These are phyloP conservation scores for Buxus sempervirens DNA, from an alignment of 164 flowering plant genomes.

Conservation along the genomic window DNA sequence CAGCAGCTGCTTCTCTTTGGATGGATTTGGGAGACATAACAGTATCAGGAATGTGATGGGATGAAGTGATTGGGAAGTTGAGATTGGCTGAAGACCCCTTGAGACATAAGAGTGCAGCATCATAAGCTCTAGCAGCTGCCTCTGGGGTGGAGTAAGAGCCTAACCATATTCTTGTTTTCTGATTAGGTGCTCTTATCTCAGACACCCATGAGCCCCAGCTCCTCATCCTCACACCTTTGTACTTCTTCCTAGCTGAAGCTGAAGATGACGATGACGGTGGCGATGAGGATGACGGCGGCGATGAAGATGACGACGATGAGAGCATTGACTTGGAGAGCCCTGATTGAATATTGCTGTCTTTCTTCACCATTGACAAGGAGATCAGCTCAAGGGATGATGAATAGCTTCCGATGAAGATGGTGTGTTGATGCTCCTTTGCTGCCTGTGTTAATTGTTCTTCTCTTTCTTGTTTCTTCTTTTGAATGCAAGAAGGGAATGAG, in stretches of 20 bases:
- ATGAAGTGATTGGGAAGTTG: constrained; percentile 60
- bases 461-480: constrained; percentile 4
- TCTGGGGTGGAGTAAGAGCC: constrained; percentile 92
- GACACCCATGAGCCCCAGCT: constrained; percentile 99
- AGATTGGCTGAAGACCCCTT: constrained; percentile 82
- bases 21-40: constrained; percentile 78
- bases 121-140: constrained; percentile 97
- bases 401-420: background rate
- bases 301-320: too few species aligned
- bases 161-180: constrained; percentile 88
- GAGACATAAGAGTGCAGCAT: constrained; percentile 89
- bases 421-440: background rate
- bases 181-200: constrained; percentile 90
- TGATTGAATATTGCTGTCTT: constrained; percentile 33
- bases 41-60: constrained; percentile 22
- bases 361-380: constrained; percentile 43
- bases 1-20: constrained; percentile 83
- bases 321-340: constrained; percentile 21
- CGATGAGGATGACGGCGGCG: too few species aligned
- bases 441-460: background rate
- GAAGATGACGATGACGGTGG: too few species aligned
- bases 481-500: constrained; percentile 9
- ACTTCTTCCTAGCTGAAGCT: constrained; percentile 58
- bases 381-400: background rate
- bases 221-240: constrained; percentile 95